Base-by-base conservation (phyloP, 257 asterid species). In the Avicennia marina region DNA sequence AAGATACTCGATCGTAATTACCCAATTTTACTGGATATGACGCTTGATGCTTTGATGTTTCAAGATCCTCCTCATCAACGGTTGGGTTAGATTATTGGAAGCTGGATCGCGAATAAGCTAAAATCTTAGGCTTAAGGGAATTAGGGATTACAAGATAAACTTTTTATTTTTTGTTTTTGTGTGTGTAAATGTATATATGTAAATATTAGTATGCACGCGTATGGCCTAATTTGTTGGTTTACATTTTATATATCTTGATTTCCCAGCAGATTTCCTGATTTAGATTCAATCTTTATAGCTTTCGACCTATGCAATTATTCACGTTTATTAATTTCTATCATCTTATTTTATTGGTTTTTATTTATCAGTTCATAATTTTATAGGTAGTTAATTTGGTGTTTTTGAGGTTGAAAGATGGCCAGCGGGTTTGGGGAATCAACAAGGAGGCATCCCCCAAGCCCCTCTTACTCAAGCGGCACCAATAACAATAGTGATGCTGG, bases 391-490 rank as follows among this genome's bases (percentile, higher is more conserved):
- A n/a, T n/a, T n/a, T n/a, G n/a, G n/a, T 41, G 63, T 56, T 39
- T 58, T 42, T 58, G 66, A 18, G 68, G 56, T 67, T 16, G 50
- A 49, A 12, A 48, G 18, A 82, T 82, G 90, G 73, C 67, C 11
- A 63, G 72, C 67, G 93, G 83, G 73, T 63, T 80, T 72, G 83
- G 83, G 72, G 91, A 75, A 68, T 78, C 85, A 4, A 66, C 77
- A 2, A 77, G 70, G 51, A 63, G 71, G 68, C 60, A 70, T 3
- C 80, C 83, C 49, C 74, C 72, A 15, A 71, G 76, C 73, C 68
- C 76, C 42, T 75, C 81, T 11, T 75, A 27, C 65, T 74, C 78
- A 13, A 65, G 76, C 60, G 73, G 63, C 63, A 66, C 59, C 61
- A 71, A 73, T 61, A 69, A 64, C 67, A 66, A 51, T 42, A 68